A percentile compares a stretch with the other conserved stretches of the same genome.
These are phyloP conservation scores for Rhizopogon parksii DNA, from an alignment of 1,284 basidiomycete species.

Conservation along the genomic window DNA sequence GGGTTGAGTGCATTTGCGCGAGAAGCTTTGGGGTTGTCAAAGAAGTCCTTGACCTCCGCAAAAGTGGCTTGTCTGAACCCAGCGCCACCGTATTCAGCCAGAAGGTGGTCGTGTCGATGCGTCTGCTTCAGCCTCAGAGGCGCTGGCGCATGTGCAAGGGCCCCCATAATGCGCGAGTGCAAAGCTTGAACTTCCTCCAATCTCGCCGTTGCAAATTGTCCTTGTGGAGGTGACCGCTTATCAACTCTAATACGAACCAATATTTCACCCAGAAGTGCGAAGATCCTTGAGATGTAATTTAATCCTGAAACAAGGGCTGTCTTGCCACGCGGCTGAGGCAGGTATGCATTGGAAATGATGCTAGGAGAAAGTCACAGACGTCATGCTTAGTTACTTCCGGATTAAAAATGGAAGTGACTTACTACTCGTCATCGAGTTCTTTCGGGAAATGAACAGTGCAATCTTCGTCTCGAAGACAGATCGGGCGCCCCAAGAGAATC, in stretches of 20 bases:
- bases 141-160: constrained; percentile 64
- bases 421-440: constrained; percentile 83
- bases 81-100: constrained; percentile 58
- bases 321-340: constrained; percentile 76
- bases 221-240: constrained; percentile 75
- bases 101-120: constrained; percentile 40
- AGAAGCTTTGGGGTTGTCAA: constrained; percentile 81
- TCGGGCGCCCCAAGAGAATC: constrained; percentile 71
- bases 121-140: constrained; percentile 60
- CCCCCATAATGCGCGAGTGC: constrained; percentile 63
- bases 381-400: constrained; percentile 28
- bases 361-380: constrained; percentile 32
- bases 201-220: constrained; percentile 73
- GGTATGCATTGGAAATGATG: constrained; percentile 73
- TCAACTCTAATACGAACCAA: constrained; percentile 77
- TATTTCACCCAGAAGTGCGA: constrained; percentile 76
- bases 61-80: constrained; percentile 75
- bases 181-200: constrained; percentile 74
- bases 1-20: constrained; percentile 77
- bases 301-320: constrained; percentile 78
- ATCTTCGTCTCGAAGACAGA: constrained; percentile 79
- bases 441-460: constrained; percentile 81
- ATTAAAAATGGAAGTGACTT: constrained; percentile 30
- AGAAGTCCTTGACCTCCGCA: constrained; percentile 81
- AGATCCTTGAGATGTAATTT: constrained; percentile 81